Conservation (phyloP, 2,329 filamentous ascomycete species). For the Cladosporium halotolerans region DNA sequence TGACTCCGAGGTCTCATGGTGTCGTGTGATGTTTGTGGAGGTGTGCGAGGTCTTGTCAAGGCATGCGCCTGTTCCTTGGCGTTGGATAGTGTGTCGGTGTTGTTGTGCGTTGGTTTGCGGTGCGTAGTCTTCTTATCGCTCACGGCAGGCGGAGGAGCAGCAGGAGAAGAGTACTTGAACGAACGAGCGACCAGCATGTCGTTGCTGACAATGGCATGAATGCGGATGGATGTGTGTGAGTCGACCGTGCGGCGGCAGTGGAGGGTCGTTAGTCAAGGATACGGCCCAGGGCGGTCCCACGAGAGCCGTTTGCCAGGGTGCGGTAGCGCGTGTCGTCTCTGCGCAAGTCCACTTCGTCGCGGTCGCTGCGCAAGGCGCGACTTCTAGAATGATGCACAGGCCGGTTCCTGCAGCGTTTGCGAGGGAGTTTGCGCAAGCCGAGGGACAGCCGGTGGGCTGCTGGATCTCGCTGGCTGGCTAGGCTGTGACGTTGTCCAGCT, state of each 20-base stretch:
- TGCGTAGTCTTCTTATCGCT: constrained; percentile 3
- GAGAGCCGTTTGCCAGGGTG: constrained; percentile 1
- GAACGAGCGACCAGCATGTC: constrained; percentile 42
- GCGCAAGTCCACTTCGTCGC: not conserved
- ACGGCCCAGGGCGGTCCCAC: not conserved
- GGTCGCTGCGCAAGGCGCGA: not conserved
- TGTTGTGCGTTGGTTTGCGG: constrained; percentile 5
- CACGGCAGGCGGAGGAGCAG: constrained; percentile 24
- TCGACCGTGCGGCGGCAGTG: constrained; percentile 5
- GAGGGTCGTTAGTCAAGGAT: constrained; percentile 9
- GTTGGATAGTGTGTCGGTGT: not conserved
- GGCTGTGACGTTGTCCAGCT: constrained; percentile 7
- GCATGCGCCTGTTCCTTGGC: not conserved
- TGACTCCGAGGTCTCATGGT: constrained; percentile 13
- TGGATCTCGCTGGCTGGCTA: constrained; percentile 1
- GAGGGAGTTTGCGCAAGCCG: constrained; percentile 7
- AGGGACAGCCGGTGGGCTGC: constrained; percentile 5
- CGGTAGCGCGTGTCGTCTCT: not conserved
- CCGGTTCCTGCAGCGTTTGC: constrained; percentile 10
- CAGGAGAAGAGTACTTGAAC: constrained; percentile 34
- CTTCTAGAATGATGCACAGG: constrained; percentile 12
- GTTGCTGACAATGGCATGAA: constrained; percentile 11
- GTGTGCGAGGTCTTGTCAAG: not conserved
- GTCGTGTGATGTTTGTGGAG: constrained; percentile 10
- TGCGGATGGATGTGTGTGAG: constrained; percentile 10